Percentiles rank a stretch among this genome's conserved stretches.
These are phyloP conservation scores for Arbutus unedo DNA, from an alignment of 148 eudicot genomes.

Conservation along the genomic window DNA sequence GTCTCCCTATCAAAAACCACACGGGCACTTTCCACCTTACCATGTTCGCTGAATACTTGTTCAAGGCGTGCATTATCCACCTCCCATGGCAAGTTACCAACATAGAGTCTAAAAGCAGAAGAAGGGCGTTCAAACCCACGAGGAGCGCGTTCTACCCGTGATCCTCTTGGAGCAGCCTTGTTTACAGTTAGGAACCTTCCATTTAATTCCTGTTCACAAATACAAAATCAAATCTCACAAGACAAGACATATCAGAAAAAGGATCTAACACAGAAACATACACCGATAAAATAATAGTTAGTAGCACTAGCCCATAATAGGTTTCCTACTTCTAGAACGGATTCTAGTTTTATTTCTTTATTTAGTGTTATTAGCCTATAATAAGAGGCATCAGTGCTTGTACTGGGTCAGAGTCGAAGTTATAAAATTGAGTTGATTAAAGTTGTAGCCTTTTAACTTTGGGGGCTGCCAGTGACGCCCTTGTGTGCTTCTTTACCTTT, in stretches of 20 bases:
- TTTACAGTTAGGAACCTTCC: slow-evolving; percentile 79
- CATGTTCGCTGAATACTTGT: slow-evolving; percentile 70
- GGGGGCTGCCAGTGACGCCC: neutral
- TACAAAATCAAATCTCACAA: slow-evolving; percentile 3
- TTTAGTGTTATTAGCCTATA: neutral
- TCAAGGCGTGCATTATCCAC: slow-evolving; percentile 66
- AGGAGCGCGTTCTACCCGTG: slow-evolving; percentile 65
- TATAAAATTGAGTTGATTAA: neutral
- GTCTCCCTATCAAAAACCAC: slow-evolving; percentile 75
- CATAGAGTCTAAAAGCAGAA: slow-evolving; percentile 60
- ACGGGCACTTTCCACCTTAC: slow-evolving; percentile 58
- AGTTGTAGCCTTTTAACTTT: neutral
- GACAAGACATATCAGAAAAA: neutral
- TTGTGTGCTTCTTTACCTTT: neutral
- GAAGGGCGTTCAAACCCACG: slow-evolving; percentile 31
- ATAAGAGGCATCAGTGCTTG: neutral
- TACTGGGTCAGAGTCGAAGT: neutral
- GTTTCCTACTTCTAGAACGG: neutral
- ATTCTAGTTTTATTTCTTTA: neutral
- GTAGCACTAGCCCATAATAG: neutral
- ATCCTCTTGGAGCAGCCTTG: slow-evolving; percentile 92
- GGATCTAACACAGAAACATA: neutral
- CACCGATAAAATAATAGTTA: neutral
- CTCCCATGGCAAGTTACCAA: slow-evolving; percentile 90
- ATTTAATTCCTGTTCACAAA: slow-evolving; percentile 48